Percentiles rank a stretch among this genome's conserved stretches.
These are phyloP conservation scores for Pterocarpus santalinus DNA, from an alignment of 306 rosid genomes.

Conservation along the genomic window DNA sequence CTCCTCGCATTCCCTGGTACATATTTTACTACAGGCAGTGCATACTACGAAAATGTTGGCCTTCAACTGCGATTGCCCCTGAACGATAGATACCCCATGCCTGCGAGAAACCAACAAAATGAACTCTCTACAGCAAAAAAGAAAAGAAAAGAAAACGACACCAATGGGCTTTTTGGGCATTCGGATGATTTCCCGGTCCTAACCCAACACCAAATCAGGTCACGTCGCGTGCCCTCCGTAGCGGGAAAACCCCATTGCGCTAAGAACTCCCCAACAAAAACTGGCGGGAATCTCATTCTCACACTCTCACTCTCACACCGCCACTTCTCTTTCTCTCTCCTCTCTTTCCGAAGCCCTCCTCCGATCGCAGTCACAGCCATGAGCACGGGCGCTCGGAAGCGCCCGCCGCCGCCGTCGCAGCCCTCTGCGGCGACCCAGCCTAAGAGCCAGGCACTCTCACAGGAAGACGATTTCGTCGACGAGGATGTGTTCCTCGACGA, in stretches of 20 bases:
- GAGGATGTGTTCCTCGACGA: slow-evolving; percentile 89
- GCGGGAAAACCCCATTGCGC: background rate
- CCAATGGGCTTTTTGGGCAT: too few relatives aligned
- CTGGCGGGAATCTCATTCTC: slow-evolving; percentile 1
- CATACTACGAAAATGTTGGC: too few relatives aligned
- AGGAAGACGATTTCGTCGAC: slow-evolving; percentile 88
- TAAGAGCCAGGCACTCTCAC: slow-evolving; percentile 62
- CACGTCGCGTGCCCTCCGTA: background rate
- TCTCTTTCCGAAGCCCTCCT: background rate
- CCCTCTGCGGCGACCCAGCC: slow-evolving; percentile 61
- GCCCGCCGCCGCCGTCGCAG: slow-evolving; percentile 59
- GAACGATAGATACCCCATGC: too few relatives aligned
- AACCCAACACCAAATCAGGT: background rate
- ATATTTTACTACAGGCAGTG: too few relatives aligned
- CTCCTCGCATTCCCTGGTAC: too few relatives aligned
- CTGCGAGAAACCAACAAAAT: too few relatives aligned
- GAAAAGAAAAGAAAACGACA: too few relatives aligned
- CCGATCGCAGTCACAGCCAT: slow-evolving; percentile 35
- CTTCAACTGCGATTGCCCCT: too few relatives aligned
- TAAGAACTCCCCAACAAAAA: background rate
- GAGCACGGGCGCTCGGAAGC: slow-evolving; percentile 66
- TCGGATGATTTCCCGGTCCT: background rate
- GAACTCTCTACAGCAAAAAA: too few relatives aligned
- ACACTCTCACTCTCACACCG: background rate
- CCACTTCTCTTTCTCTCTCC: slow-evolving; percentile 2